Evolutionary conservation across 495 filamentous ascomycete species (phyloP).

Genomic region (Hypoxylon fragiforme): DNA sequence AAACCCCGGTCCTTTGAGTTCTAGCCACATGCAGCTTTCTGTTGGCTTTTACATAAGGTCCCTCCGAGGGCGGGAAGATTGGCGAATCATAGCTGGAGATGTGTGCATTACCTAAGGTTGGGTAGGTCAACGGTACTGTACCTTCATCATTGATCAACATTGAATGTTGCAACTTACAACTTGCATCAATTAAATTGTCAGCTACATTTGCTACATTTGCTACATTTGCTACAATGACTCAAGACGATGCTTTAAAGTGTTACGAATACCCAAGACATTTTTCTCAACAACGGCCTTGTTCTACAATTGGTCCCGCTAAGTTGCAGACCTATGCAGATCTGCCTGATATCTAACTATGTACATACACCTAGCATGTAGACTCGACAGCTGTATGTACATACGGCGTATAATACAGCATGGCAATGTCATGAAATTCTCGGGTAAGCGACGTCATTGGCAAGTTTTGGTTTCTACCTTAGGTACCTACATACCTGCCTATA

Average conservation of each 20-base stretch:
- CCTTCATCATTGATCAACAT: no score
- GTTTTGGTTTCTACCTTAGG: conserved; percentile 24
- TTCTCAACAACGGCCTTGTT: neutral
- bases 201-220: no score
- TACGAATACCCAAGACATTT: neutral
- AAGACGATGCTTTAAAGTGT: neutral
- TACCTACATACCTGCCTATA: conserved; percentile 16
- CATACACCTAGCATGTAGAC: no score
- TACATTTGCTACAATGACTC: no score
- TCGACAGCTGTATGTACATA: no score
- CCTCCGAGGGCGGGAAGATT: conserved; percentile 29
- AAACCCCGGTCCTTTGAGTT: conserved; percentile 12
- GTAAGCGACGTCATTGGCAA: conserved; percentile 32
- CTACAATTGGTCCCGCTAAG: conserved; percentile 3
- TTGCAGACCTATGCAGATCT: neutral
- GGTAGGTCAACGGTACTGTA: conserved; percentile 6
- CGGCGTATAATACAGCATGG: no score
- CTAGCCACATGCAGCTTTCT: conserved; percentile 15
- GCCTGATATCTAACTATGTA: neutral
- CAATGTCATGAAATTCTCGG: no score
- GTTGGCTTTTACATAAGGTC: conserved; percentile 11
- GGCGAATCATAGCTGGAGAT: conserved; percentile 29
- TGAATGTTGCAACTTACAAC: no score
- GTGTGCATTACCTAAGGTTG: conserved; percentile 22
- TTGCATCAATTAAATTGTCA: no score